These are phyloP conservation scores for Botryotinia globosa DNA, from an alignment of 2,329 filamentous ascomycete species.

Conservation along the genomic window DNA sequence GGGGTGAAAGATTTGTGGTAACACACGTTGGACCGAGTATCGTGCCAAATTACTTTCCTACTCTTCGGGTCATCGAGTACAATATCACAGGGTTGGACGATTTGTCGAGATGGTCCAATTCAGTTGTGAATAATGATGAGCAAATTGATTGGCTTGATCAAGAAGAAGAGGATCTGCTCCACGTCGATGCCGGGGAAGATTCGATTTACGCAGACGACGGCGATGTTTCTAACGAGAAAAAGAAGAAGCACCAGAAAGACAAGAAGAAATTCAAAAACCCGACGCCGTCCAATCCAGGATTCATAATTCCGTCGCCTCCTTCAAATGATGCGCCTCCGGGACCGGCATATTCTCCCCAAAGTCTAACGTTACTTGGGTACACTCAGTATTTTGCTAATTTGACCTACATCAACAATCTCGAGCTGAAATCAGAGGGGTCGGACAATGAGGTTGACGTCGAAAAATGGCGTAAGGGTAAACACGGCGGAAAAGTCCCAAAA, in stretches of 20 bases:
- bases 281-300: conserved; percentile 56
- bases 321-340: conserved; percentile 72
- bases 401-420: conserved; percentile 78
- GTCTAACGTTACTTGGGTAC: conserved; percentile 74
- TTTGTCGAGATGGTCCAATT: conserved; percentile 29
- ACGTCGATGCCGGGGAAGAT: background rate
- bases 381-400: conserved; percentile 93
- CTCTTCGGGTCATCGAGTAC: conserved; percentile 87
- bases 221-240: conserved; percentile 41
- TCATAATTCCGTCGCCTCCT: conserved; percentile 68
- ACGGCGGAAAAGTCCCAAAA: conserved; percentile 56
- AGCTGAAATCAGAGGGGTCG: conserved; percentile 42
- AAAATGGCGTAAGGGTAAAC: conserved; percentile 63
- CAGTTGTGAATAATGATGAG: conserved; percentile 13
- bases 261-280: conserved; percentile 48
- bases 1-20: conserved; percentile 80
- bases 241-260: conserved; percentile 45
- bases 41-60: conserved; percentile 90
- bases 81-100: conserved; percentile 61
- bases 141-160: conserved; percentile 29
- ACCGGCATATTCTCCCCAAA: conserved; percentile 84
- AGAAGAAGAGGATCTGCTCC: conserved; percentile 7
- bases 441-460: conserved; percentile 38
- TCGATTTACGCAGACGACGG: conserved; percentile 35
- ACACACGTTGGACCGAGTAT: conserved; percentile 81